Base-by-base conservation (phyloP, 257 asterid genomes). In the Solanum bulbocastanum region DNA sequence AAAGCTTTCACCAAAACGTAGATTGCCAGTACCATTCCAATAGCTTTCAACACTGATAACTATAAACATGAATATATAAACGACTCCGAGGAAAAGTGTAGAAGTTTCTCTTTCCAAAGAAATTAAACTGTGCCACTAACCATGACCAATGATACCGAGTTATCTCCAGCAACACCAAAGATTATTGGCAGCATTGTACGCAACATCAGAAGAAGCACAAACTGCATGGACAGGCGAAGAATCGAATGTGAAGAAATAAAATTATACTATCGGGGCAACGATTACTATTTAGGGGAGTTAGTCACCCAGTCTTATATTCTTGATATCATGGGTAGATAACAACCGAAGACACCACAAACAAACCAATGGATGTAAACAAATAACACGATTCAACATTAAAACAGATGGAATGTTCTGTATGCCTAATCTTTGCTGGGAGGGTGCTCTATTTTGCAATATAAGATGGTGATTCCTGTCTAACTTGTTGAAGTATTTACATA, bases 141-240 rank as follows among this genome's bases (percentile, higher is more conserved):
- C 93, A 90, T 87, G 87, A 88, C 69, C 86, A 90, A 78, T 86
- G 94, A 84, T 58, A 91, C 27, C 6, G 94, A 91, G 92, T 94
- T 90, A 87, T 92, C 95, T 60, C 91, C 91, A 10, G 92, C 89
- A 35, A 92, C 93, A 73, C 92, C 91, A 15, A 93, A 39, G 86
- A 92, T 56, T 90, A 92, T 86, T 14, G 97, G 94, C 65, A 93
- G 88, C 79, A 94, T 91, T 73, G 94, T 96, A 8, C 96, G 95
- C 86, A 94, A 44, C 27, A 96, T 93, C 90, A 95, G 92, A 88
- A 95, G 94, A 82, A 93, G 90, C 65, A 91, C 65, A 87, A 95
- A 94, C 99, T 96, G 91, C 90, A 89, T 22, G 79, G 44, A 81
- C 20, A 88, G 32, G 36, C 18, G 56, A 46, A 12, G 84, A 46